phyloP scores from a whole-genome alignment of 441 rosid species.

The Melianthus villosus region DNA sequence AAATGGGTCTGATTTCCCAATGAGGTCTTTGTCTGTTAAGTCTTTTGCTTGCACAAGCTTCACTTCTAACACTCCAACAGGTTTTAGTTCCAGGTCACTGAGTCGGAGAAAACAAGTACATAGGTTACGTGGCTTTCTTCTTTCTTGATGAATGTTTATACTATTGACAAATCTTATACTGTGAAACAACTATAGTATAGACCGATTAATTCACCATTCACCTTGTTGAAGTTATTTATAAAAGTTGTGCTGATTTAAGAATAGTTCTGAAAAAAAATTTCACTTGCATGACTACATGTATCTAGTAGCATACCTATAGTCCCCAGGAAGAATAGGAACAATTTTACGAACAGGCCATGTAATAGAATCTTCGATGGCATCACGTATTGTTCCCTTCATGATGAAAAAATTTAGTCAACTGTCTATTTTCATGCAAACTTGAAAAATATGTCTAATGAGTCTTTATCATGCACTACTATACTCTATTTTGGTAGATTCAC shows the following conservation, averaged over 20 bases:
- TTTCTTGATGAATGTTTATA: too few relatives aligned
- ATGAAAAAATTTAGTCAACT: too few relatives aligned
- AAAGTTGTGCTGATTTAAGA: background rate
- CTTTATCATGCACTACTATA: too few relatives aligned
- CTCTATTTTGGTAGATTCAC: too few relatives aligned
- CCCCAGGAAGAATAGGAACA: constrained; percentile 76
- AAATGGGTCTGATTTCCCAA: constrained; percentile 94
- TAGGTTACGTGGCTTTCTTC: too few relatives aligned
- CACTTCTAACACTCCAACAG: constrained; percentile 79
- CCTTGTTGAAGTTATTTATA: background rate
- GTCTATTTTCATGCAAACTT: too few relatives aligned
- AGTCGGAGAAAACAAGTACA: constrained; percentile 9
- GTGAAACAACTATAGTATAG: too few relatives aligned
- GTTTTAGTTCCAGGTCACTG: constrained; percentile 82
- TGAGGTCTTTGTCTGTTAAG: constrained; percentile 68
- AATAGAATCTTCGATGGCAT: constrained; percentile 78
- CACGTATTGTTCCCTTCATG: constrained; percentile 77
- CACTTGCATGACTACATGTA: background rate
- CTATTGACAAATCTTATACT: too few relatives aligned
- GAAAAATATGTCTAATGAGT: too few relatives aligned
- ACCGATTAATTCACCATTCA: too few relatives aligned
- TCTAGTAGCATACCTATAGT: constrained; percentile 51
- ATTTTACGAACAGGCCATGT: constrained; percentile 94
- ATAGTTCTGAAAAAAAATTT: background rate
- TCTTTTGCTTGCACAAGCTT: constrained; percentile 92